Evolutionary conservation across 129 eudicot species (phyloP).

Genomic region (Heracleum sosnowskyi): DNA sequence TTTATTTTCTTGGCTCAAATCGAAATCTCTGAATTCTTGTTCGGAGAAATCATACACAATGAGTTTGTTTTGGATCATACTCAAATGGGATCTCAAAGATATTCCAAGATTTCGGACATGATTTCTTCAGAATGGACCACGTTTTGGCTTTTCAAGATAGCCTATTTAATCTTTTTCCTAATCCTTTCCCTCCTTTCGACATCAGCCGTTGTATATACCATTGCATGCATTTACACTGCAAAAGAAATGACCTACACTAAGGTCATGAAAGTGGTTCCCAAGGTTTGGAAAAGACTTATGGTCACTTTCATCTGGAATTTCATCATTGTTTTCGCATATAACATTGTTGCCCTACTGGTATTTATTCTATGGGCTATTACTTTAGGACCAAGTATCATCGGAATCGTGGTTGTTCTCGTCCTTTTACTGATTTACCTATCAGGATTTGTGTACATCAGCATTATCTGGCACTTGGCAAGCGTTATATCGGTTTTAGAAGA

Average conservation of each 20-base stretch:
- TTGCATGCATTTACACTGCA: slow-evolving; percentile 7
- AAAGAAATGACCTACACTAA: neutral
- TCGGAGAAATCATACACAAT: neutral
- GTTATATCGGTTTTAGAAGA: slow-evolving; percentile 9
- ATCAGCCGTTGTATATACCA: slow-evolving; percentile 12
- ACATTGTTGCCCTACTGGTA: neutral
- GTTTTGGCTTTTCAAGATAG: neutral
- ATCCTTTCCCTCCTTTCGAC: slow-evolving; percentile 17
- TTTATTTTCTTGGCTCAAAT: neutral
- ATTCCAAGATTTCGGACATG: neutral
- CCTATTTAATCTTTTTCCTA: neutral
- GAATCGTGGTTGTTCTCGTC: neutral
- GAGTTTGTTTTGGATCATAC: neutral
- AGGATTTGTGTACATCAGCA: slow-evolving; percentile 2
- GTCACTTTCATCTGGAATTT: slow-evolving; percentile 11
- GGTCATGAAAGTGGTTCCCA: slow-evolving; percentile 9
- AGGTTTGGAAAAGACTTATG: slow-evolving; percentile 16
- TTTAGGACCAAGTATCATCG: neutral
- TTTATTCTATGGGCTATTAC: neutral
- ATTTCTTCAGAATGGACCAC: neutral
- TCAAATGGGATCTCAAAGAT: neutral
- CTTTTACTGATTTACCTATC: neutral
- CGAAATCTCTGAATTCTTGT: neutral
- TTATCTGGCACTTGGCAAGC: neutral
- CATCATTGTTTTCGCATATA: neutral